These are phyloP conservation scores for Colletotrichum chlorophyti DNA, from an alignment of 2,329 filamentous ascomycete genomes.

Conservation along the genomic window DNA sequence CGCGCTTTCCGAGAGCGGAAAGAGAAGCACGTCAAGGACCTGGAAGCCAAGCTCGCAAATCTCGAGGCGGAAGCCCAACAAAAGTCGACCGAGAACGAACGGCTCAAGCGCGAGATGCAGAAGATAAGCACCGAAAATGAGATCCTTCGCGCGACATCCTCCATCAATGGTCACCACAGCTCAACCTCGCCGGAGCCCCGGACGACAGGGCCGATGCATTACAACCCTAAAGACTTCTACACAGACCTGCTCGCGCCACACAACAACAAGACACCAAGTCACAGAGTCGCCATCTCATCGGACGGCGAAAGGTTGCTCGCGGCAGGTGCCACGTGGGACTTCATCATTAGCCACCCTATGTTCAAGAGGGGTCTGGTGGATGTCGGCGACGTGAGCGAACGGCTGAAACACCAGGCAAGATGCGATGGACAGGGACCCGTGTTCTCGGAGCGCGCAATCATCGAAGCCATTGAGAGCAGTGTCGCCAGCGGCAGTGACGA, in stretches of 20 bases:
- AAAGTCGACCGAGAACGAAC: slow-evolving; percentile 83
- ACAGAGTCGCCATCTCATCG: slow-evolving; percentile 72
- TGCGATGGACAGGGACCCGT: slow-evolving; percentile 91
- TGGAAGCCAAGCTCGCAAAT: slow-evolving; percentile 82
- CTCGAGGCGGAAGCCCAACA: slow-evolving; percentile 78
- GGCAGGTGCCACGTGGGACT: slow-evolving; percentile 85
- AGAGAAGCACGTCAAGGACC: slow-evolving; percentile 90
- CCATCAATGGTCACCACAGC: slow-evolving; percentile 40
- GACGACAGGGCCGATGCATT: slow-evolving; percentile 73
- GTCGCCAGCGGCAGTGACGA: slow-evolving; percentile 81
- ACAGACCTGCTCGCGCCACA: slow-evolving; percentile 67
- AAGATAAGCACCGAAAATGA: slow-evolving; percentile 90
- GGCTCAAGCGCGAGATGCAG: slow-evolving; percentile 82
- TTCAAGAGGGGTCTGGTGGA: slow-evolving; percentile 82
- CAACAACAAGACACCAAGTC: slow-evolving; percentile 67
- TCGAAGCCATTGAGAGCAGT: slow-evolving; percentile 78
- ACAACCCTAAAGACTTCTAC: slow-evolving; percentile 76
- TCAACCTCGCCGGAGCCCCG: slow-evolving; percentile 54
- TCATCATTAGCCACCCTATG: slow-evolving; percentile 81
- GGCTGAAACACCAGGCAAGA: slow-evolving; percentile 75
- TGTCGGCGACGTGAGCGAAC: slow-evolving; percentile 80
- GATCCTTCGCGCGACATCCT: slow-evolving; percentile 82
- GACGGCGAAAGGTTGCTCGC: slow-evolving; percentile 74
- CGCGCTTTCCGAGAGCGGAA: slow-evolving; percentile 96
- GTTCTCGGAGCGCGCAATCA: slow-evolving; percentile 79